Evolutionary conservation across 352 stramenopile species (phyloP), one percentile per base, ranked within the genome.

Genomic region (Phytophthora cactorum): DNA sequence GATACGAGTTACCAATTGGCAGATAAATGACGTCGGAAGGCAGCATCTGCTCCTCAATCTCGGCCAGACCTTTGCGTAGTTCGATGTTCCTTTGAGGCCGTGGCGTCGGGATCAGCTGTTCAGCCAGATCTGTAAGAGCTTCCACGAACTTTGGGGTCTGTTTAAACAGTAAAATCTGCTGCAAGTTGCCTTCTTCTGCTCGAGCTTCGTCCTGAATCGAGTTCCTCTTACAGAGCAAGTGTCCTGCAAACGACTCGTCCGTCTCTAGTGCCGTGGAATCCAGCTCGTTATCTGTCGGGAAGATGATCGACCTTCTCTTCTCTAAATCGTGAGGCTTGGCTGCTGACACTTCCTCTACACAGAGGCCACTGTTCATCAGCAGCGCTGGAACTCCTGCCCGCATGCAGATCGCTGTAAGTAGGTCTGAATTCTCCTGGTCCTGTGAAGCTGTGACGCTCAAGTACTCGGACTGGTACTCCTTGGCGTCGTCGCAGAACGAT

Each of bases 1-100:
- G 86, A 32, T 77, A 89, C 10, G 82, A 79, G 60, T 95, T 89
- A 1, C 88, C 88, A 10, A 95, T 81, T 2, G 88, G 85, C 11
- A 95, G 57, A 44, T 95, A 95, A 51, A 93, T 82, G 46, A 92
- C 84, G 25, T 91, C 82, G 0, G 87, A 92, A 0, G 86, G 84
- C 27, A 95, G 57, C 34, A 85, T 81, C 27, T 75, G 67, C 22
- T 79, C 70, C 47, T 82, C 65, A 32, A 93, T 91, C 22, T 74
- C 52, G 1, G 53, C 59, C 27, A 93, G 56, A 2, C 82, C 79
- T 27, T 79, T 70, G 9, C 81, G 75, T 8, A 93, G 58, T 17
- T 88, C 64, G 2, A 57, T 12, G 34, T 91, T 90, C 17, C 87
- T 77, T 43, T 84, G 53, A 11, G 72, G 34, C 1, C 84, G 57